Evolutionary conservation across 306 rosid species (phyloP).

Genomic region (Quercus glauca): DNA sequence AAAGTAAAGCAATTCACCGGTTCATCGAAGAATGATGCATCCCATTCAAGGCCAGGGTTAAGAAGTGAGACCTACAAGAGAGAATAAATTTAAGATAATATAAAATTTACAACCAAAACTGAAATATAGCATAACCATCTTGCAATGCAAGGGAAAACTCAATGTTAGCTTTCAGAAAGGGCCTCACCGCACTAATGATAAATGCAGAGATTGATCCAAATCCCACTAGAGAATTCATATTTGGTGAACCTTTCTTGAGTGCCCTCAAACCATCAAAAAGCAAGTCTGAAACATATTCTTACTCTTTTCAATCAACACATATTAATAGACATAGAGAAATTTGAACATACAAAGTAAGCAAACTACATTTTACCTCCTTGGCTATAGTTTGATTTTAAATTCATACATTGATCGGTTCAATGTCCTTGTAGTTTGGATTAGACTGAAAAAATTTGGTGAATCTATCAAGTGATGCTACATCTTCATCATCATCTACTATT

Average conservation of each 20-base stretch:
- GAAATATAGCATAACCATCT: conserved; percentile 10
- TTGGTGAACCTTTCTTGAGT: conserved; percentile 82
- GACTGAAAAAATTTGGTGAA: no score
- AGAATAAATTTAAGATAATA: conserved; percentile 13
- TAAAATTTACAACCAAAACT: conserved; percentile 14
- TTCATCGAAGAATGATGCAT: conserved; percentile 92
- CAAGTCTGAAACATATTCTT: conserved; percentile 55
- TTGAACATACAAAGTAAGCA: no score
- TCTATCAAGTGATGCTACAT: no score
- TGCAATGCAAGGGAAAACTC: conserved; percentile 22
- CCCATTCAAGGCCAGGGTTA: conserved; percentile 76
- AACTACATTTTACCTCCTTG: no score
- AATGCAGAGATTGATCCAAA: conserved; percentile 92
- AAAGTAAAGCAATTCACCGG: conserved; percentile 84
- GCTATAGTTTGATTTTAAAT: no score
- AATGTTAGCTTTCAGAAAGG: conserved; percentile 23
- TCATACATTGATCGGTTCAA: no score
- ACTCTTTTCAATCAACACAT: background rate
- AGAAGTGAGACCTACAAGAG: conserved; percentile 77
- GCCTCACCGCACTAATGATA: conserved; percentile 78
- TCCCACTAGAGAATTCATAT: conserved; percentile 98
- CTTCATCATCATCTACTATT: no score
- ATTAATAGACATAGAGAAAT: background rate
- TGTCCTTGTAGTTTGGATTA: no score
- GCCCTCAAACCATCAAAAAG: conserved; percentile 85